A percentile compares a stretch with the other conserved stretches of the same genome.
Conservation (phyloP, 1,139 yeast species). For the Diutina scorzettiae region DNA sequence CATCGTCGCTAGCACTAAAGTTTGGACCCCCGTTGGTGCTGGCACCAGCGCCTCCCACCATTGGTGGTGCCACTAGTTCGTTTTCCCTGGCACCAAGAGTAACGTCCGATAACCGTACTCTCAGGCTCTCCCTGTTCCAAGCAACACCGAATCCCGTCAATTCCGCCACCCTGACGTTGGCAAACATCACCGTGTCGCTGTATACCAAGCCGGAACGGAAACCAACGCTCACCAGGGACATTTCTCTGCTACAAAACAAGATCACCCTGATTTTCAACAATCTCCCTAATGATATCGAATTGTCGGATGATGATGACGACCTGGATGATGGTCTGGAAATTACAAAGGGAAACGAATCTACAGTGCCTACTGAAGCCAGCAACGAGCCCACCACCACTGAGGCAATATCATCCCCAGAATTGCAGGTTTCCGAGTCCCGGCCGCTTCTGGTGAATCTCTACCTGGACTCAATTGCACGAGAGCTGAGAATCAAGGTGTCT, state of each 20-base stretch:
- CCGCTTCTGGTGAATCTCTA: neutral
- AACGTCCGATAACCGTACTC: slow-evolving; percentile 1
- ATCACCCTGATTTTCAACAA: slow-evolving; percentile 33
- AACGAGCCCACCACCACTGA: neutral
- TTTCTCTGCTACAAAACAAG: slow-evolving; percentile 10
- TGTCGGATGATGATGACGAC: slow-evolving; percentile 25
- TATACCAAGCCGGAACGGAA: neutral
- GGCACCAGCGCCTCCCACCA: neutral
- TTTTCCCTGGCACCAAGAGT: neutral
- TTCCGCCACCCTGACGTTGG: neutral
- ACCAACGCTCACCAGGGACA: slow-evolving; percentile 2
- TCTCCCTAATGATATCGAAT: slow-evolving; percentile 36
- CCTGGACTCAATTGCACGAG: neutral
- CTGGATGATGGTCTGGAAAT: neutral
- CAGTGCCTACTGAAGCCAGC: neutral
- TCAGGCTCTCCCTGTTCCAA: slow-evolving; percentile 1
- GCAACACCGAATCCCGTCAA: neutral
- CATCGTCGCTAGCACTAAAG: too few species aligned
- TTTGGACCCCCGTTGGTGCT: neutral
- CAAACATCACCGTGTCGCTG: slow-evolving; percentile 1
- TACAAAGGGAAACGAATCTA: neutral
- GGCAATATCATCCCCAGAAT: neutral
- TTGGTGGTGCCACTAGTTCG: neutral
- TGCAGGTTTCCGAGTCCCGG: neutral
- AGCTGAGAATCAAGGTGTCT: slow-evolving; percentile 3